Percentiles rank a stretch among this genome's conserved stretches.
These are phyloP conservation scores for Saccharomycopsis hybrid DNA, from an alignment of 1,139 yeast species.

Conservation along the genomic window DNA sequence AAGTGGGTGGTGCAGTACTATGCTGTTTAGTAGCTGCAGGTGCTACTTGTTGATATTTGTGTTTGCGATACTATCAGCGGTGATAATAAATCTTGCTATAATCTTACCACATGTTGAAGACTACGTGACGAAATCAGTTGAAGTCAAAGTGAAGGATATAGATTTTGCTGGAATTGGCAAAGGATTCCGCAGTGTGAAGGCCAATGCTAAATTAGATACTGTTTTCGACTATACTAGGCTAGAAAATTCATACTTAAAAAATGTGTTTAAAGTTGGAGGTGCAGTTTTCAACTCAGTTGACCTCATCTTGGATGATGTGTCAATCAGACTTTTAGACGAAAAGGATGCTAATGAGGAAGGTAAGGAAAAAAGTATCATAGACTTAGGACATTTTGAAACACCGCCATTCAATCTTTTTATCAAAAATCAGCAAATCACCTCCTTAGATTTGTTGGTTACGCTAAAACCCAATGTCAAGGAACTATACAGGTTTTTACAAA, in stretches of 20 bases:
- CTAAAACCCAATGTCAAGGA: conserved; percentile 10
- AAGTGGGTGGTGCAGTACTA: not conserved
- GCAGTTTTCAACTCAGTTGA: conserved; percentile 9
- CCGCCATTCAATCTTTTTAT: conserved; percentile 14
- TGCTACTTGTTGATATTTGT: no score
- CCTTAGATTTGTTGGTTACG: conserved; percentile 8
- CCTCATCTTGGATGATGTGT: conserved; percentile 7
- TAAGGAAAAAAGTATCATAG: conserved; percentile 1
- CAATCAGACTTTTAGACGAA: conserved; percentile 2
- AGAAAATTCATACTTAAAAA: conserved; percentile 12
- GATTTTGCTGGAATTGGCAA: conserved; percentile 17
- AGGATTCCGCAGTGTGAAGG: conserved; percentile 6
- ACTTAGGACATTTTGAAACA: conserved; percentile 10
- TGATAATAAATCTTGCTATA: conserved; percentile 3
- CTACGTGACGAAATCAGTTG: conserved; percentile 10
- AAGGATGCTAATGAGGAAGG: not conserved
- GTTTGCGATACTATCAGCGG: no score
- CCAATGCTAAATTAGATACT: conserved; percentile 1
- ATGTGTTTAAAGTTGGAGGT: conserved; percentile 6
- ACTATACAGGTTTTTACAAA: conserved; percentile 13
- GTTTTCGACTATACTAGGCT: conserved; percentile 11
- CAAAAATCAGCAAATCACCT: conserved; percentile 1
- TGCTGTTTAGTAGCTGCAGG: no score
- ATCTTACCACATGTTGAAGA: conserved; percentile 16
- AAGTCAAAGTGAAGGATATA: conserved; percentile 7